Evolutionary conservation across 805 yeast species (phyloP).

Genomic region (Blastobotrys robertii): DNA sequence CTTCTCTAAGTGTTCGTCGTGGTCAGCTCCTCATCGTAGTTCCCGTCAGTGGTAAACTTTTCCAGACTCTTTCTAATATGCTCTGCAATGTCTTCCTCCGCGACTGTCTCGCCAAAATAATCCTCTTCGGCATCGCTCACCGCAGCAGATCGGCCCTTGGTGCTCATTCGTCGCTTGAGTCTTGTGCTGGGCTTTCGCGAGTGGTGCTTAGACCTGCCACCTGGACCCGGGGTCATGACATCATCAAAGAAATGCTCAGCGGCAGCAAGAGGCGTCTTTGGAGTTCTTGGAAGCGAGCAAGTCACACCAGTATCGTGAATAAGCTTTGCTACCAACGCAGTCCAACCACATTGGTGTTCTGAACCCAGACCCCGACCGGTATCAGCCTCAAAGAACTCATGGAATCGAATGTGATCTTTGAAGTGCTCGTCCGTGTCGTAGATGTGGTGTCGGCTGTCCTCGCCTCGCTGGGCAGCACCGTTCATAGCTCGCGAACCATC

Average conservation of each 20-base stretch:
- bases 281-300: slow-evolving; percentile 39
- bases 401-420: slow-evolving; percentile 67
- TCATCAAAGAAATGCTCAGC: slow-evolving; percentile 31
- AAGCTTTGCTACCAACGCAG: slow-evolving; percentile 84
- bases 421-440: slow-evolving; percentile 37
- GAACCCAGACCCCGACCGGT: slow-evolving; percentile 92
- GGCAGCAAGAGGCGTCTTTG: slow-evolving; percentile 25
- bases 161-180: slow-evolving; percentile 14
- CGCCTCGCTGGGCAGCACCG: slow-evolving; percentile 31
- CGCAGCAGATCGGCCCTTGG: slow-evolving; percentile 6
- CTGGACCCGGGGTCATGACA: slow-evolving; percentile 12
- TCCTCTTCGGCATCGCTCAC: slow-evolving; percentile 4
- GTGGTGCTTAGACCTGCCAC: slow-evolving; percentile 13
- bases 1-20: too few relatives aligned
- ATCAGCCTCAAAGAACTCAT: slow-evolving; percentile 89
- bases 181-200: slow-evolving; percentile 12
- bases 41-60: too few relatives aligned
- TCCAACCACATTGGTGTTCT: slow-evolving; percentile 95
- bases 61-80: slow-evolving; percentile 10
- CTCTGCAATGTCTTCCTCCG: slow-evolving; percentile 13
- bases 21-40: too few relatives aligned
- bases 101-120: slow-evolving; percentile 3
- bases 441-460: neutral
- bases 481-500: slow-evolving; percentile 65
- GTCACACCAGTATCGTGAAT: slow-evolving; percentile 77